phyloP scores from a whole-genome alignment of 106 monocot species.

The Dactylorhiza incarnata region DNA sequence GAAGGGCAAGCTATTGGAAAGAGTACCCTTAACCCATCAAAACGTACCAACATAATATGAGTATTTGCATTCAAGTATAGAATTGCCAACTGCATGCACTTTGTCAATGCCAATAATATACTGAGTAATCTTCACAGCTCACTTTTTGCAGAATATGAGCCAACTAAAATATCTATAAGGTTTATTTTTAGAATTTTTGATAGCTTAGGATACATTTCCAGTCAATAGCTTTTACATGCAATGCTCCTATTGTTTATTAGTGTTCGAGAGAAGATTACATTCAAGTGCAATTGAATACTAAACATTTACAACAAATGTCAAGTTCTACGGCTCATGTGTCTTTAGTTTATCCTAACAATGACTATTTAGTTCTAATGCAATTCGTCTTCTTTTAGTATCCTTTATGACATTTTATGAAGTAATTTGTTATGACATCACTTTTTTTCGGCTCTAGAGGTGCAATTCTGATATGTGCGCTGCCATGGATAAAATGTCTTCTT shows the following conservation, averaged over 20 bases:
- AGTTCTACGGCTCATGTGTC: neutral
- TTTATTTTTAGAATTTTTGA: neutral
- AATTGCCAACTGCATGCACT: neutral
- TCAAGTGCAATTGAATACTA: neutral
- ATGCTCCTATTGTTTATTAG: neutral
- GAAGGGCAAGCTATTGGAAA: neutral
- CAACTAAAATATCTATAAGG: neutral
- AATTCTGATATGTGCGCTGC: constrained; percentile 49
- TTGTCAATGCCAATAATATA: neutral
- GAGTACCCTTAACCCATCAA: neutral
- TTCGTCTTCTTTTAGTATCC: neutral
- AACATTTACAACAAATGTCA: neutral
- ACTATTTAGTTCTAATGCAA: neutral
- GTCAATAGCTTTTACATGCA: neutral
- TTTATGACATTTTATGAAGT: neutral
- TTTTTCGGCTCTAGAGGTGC: constrained; percentile 40
- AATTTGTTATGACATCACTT: neutral
- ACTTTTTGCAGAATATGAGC: neutral
- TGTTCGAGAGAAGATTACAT: neutral
- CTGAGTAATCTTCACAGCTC: neutral
- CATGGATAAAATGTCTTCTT: constrained; percentile 70
- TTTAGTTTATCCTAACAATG: neutral
- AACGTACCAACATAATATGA: neutral
- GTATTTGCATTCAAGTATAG: neutral
- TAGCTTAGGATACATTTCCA: neutral